Evolutionary conservation across 2,329 filamentous ascomycete species (phyloP), one percentile per base, ranked within the genome.

Genomic region (Dothistroma pini): DNA sequence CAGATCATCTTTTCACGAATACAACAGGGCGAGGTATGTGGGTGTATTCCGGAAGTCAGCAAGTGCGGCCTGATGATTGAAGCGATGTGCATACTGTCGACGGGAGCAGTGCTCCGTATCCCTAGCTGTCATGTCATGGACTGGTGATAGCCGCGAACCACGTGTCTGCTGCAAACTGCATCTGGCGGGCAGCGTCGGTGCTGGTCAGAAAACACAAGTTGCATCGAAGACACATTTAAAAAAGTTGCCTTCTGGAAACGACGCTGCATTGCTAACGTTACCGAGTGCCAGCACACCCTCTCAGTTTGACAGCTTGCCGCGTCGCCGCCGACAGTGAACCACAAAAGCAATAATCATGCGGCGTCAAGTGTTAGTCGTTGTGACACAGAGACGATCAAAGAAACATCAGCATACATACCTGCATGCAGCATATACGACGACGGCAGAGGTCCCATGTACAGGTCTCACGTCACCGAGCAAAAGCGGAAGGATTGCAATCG

Each of bases 201-300:
- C 38, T 44, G 12, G 38, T 44, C 38, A 19, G 38, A 19, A 44
- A 44, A 50, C 48, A 51, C 48, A 31, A 51, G 48, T 51, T 54
- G 29, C 16, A 64, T 64, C 59, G 60, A 60, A 62, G 57, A 64
- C 59, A 22, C 49, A 38, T 41, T n/a, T n/a, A 25, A 52, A 58
- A 60, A 56, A 44, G 56, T 54, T 63, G 52, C 51, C 55, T 55
- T 31, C 29, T 14, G 21, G 2, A 51, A n/a, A 51, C 21, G 21
- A 31, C 48, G 41, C 41, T 44, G 38, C 25, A 19, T 50, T 19
- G 48, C 48, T 50, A 12, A 50, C 9, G 48, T 50, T 29, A 50
- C 48, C 48, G 48, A 50, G 48, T 19, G 7, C 21, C 25, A 50
- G 44, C 48, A 50, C 25, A 50, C 21, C 2, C 48, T 50, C n/a